Evolutionary conservation across 2,329 filamentous ascomycete genomes (phyloP).

Genomic region (Cladophialophora yegresii): DNA sequence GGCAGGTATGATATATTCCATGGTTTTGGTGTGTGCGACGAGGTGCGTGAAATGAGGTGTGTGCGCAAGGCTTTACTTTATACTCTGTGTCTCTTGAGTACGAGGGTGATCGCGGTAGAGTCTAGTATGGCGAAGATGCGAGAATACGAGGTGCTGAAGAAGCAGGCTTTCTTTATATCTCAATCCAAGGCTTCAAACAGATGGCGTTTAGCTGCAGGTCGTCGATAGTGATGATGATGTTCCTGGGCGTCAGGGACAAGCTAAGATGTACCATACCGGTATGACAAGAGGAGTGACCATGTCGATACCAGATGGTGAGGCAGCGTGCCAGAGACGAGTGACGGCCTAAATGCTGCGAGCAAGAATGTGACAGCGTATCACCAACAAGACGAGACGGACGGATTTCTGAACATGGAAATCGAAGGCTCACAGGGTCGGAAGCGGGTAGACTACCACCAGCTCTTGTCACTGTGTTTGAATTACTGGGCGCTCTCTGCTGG

Average conservation of each 20-base stretch:
- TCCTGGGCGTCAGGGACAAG: background rate
- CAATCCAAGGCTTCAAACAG: background rate
- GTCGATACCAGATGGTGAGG: background rate
- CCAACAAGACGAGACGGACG: background rate
- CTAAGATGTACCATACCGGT: background rate
- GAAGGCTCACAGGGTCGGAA: background rate
- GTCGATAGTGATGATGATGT: background rate
- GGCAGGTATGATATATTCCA: too few species aligned
- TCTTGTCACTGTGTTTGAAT: background rate
- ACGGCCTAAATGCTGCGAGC: background rate
- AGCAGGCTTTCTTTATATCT: background rate
- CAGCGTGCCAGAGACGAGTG: background rate
- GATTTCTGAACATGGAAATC: background rate
- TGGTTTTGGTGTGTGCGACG: too few species aligned
- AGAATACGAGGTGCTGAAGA: background rate
- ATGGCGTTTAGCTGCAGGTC: background rate
- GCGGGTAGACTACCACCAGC: background rate
- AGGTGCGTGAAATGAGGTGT: too few species aligned
- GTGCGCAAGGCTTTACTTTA: background rate
- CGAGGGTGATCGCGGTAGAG: background rate
- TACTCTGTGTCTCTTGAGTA: background rate
- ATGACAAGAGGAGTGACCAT: background rate
- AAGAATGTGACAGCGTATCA: background rate
- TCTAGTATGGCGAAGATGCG: background rate
- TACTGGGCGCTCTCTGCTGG: background rate